Percentiles rank a stretch among this genome's conserved stretches.
Conservation (phyloP, 2,329 filamentous ascomycete genomes). For the Herpomyces periplanetae region DNA sequence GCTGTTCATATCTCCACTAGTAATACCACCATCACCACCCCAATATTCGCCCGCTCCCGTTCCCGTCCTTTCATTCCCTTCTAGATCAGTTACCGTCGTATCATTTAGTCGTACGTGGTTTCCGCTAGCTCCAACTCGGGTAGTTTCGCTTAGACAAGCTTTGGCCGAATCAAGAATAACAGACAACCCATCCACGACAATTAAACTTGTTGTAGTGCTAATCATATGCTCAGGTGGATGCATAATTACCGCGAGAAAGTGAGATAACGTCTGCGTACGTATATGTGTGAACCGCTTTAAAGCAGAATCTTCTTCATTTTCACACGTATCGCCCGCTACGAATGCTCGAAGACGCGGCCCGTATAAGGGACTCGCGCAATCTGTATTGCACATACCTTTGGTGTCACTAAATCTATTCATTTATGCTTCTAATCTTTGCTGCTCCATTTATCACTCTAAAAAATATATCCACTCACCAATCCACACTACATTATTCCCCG, state of each 20-base stretch:
- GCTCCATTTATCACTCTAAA: no score
- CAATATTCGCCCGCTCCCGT: no score
- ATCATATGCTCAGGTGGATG: slow-evolving; percentile 23
- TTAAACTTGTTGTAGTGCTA: slow-evolving; percentile 18
- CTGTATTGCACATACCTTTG: slow-evolving; percentile 5
- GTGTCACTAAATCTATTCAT: slow-evolving; percentile 2
- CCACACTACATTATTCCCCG: slow-evolving; percentile 29
- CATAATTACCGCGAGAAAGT: slow-evolving; percentile 29
- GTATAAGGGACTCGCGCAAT: slow-evolving; percentile 13
- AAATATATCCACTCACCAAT: slow-evolving; percentile 19
- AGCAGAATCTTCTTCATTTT: slow-evolving; percentile 5
- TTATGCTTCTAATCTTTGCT: slow-evolving; percentile 1
- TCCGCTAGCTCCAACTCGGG: no score
- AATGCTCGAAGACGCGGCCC: slow-evolving; percentile 11
- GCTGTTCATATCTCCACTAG: no score
- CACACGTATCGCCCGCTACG: slow-evolving; percentile 5
- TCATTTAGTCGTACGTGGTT: no score
- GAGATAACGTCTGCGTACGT: slow-evolving; percentile 16
- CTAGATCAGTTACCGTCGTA: no score
- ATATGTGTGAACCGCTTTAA: slow-evolving; percentile 22
- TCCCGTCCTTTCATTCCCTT: no score
- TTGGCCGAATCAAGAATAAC: slow-evolving; percentile 32
- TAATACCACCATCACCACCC: no score
- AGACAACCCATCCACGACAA: slow-evolving; percentile 42
- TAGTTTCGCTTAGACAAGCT: no score